Conservation (phyloP, 2,329 filamentous ascomycete genomes). For the Helotiales sp. region DNA sequence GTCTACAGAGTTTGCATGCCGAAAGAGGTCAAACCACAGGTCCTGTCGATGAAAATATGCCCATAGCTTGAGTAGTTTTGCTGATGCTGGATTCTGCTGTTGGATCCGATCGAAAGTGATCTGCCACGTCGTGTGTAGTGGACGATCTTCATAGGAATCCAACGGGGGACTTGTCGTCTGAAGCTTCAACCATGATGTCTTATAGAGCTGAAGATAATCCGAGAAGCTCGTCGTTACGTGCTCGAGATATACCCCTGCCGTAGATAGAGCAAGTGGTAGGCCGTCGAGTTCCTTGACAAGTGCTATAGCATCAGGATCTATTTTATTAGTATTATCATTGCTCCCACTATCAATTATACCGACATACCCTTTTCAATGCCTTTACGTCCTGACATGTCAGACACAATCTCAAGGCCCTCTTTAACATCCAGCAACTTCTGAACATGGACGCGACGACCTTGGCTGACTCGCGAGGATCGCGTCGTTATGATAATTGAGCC, state of each 20-base stretch:
- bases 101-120: conserved; percentile 9
- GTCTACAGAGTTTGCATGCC: neutral
- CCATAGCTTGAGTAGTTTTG: conserved; percentile 6
- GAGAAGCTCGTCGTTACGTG: conserved; percentile 4
- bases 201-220: conserved; percentile 13
- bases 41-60: conserved; percentile 15
- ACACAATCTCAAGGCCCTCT: conserved; percentile 13
- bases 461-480: conserved; percentile 6
- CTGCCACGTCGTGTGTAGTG: conserved; percentile 13
- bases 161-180: conserved; percentile 5
- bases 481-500: conserved; percentile 17
- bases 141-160: conserved; percentile 11
- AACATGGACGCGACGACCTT: conserved; percentile 6
- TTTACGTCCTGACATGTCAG: conserved; percentile 1
- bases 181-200: conserved; percentile 11
- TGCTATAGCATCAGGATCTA: conserved; percentile 10
- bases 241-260: conserved; percentile 13
- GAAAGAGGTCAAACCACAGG: conserved; percentile 16
- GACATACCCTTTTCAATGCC: conserved; percentile 17
- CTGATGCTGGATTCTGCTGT: conserved; percentile 5
- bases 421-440: conserved; percentile 5
- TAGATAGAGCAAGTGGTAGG: conserved; percentile 11
- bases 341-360: conserved; percentile 9
- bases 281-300: conserved; percentile 11
- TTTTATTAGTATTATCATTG: conserved; percentile 12